Percentiles rank a stretch among this genome's conserved stretches.
These are phyloP conservation scores for Boeremia lycopersici DNA, from an alignment of 2,329 filamentous ascomycete genomes.

Conservation along the genomic window DNA sequence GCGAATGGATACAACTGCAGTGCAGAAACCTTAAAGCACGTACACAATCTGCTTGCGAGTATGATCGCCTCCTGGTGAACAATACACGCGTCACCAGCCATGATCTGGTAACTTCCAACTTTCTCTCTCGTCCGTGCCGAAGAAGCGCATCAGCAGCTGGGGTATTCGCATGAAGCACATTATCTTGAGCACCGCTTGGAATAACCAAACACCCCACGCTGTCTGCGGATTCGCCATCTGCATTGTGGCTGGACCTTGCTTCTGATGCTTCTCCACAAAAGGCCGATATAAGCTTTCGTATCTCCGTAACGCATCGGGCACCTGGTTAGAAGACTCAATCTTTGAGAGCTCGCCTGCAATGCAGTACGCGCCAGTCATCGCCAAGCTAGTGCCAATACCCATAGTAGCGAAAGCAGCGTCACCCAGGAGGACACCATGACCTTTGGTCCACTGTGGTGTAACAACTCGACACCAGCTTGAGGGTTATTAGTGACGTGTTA, in stretches of 20 bases:
- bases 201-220: constrained; percentile 30
- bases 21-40: neutral
- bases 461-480: constrained; percentile 58
- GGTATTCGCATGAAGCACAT: constrained; percentile 10
- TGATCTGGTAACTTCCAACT: constrained; percentile 23
- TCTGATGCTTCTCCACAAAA: constrained; percentile 22
- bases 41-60: neutral
- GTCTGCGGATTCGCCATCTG: constrained; percentile 42
- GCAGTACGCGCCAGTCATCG: constrained; percentile 48
- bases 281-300: constrained; percentile 32
- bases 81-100: constrained; percentile 10
- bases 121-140: constrained; percentile 5
- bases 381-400: constrained; percentile 40
- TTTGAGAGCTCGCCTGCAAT: constrained; percentile 47
- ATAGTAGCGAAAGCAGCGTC: constrained; percentile 55
- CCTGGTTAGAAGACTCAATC: constrained; percentile 22
- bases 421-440: constrained; percentile 59
- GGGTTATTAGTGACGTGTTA: constrained; percentile 38
- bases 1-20: neutral
- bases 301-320: constrained; percentile 25
- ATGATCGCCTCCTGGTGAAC: neutral
- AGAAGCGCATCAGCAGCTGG: constrained; percentile 3
- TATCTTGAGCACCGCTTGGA: constrained; percentile 23
- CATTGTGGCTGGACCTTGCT: constrained; percentile 16
- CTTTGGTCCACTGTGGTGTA: constrained; percentile 52